These are phyloP conservation scores for Yamadazyma atlantica DNA, from an alignment of 1,139 yeast genomes.

Conservation along the genomic window DNA sequence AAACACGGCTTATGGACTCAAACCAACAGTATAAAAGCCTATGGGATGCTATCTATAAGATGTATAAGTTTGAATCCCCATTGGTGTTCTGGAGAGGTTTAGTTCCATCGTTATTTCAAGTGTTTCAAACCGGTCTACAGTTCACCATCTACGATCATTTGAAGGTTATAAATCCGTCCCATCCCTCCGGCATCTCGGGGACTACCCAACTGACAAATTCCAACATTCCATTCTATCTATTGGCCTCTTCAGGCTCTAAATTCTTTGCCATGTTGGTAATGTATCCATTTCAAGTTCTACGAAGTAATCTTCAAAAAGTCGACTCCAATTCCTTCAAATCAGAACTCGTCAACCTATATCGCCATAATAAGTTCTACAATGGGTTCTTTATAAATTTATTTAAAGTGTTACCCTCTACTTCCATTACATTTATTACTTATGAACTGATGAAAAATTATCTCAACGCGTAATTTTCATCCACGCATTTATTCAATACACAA, in stretches of 20 bases:
- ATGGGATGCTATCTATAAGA: constrained; percentile 52
- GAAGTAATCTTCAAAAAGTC: constrained; percentile 70
- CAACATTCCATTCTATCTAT: constrained; percentile 58
- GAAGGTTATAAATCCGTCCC: constrained; percentile 31
- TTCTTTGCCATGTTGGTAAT: constrained; percentile 63
- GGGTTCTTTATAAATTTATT: constrained; percentile 64
- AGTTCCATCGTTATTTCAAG: constrained; percentile 77
- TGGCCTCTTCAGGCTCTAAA: constrained; percentile 69
- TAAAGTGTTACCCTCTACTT: constrained; percentile 74
- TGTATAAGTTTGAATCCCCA: constrained; percentile 63
- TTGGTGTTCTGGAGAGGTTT: constrained; percentile 80
- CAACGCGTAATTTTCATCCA: constrained; percentile 7
- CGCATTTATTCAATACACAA: not conserved
- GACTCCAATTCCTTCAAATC: constrained; percentile 7
- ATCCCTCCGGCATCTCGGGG: not conserved
- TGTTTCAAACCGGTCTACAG: constrained; percentile 86
- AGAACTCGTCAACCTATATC: constrained; percentile 27
- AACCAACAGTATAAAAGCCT: constrained; percentile 59
- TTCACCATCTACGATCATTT: constrained; percentile 80
- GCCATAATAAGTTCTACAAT: constrained; percentile 70
- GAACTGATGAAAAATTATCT: constrained; percentile 40
- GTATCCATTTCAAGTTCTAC: constrained; percentile 84
- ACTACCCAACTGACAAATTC: constrained; percentile 4
- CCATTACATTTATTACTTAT: constrained; percentile 67
- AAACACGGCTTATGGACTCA: constrained; percentile 79